A percentile compares a stretch with the other conserved stretches of the same genome.
phyloP scores from a whole-genome alignment of 169 alveolate genomes.

The Cytauxzoon felis region DNA sequence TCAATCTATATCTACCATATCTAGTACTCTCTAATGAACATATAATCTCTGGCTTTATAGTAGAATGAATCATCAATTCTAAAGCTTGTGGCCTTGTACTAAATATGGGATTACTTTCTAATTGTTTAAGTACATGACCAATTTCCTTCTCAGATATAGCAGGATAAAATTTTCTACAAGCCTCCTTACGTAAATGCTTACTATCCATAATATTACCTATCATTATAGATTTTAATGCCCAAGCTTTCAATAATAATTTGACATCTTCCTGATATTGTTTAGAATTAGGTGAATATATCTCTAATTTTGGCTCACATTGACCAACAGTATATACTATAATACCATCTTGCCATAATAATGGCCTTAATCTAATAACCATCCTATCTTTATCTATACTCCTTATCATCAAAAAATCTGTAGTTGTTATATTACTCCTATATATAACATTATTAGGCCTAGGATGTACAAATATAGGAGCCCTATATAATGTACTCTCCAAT shows the following conservation, averaged over 20 bases:
- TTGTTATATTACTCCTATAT: slow-evolving; percentile 26
- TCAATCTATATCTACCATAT: slow-evolving; percentile 69
- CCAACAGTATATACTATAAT: slow-evolving; percentile 79
- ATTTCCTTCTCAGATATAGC: slow-evolving; percentile 72
- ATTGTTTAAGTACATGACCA: slow-evolving; percentile 65
- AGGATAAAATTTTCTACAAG: slow-evolving; percentile 70
- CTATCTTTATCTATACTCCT: slow-evolving; percentile 47
- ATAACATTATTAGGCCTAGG: slow-evolving; percentile 38
- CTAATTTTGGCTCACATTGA: slow-evolving; percentile 82
- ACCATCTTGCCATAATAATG: slow-evolving; percentile 46
- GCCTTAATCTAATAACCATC: slow-evolving; percentile 38
- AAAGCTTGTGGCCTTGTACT: slow-evolving; percentile 58
- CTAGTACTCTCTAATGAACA: slow-evolving; percentile 79
- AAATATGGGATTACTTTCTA: slow-evolving; percentile 52
- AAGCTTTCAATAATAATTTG: slow-evolving; percentile 71
- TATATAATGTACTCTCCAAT: slow-evolving; percentile 63
- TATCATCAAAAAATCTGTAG: slow-evolving; percentile 68
- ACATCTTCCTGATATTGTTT: slow-evolving; percentile 65
- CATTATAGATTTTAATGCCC: slow-evolving; percentile 70
- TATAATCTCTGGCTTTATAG: slow-evolving; percentile 75
- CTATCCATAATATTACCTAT: slow-evolving; percentile 51
- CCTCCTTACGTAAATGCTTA: slow-evolving; percentile 67
- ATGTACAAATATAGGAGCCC: slow-evolving; percentile 68
- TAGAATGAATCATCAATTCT: slow-evolving; percentile 71
- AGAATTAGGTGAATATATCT: slow-evolving; percentile 74